phyloP scores from a whole-genome alignment of 2,329 filamentous ascomycete species.

The Rhexocercosporidium sp. region DNA sequence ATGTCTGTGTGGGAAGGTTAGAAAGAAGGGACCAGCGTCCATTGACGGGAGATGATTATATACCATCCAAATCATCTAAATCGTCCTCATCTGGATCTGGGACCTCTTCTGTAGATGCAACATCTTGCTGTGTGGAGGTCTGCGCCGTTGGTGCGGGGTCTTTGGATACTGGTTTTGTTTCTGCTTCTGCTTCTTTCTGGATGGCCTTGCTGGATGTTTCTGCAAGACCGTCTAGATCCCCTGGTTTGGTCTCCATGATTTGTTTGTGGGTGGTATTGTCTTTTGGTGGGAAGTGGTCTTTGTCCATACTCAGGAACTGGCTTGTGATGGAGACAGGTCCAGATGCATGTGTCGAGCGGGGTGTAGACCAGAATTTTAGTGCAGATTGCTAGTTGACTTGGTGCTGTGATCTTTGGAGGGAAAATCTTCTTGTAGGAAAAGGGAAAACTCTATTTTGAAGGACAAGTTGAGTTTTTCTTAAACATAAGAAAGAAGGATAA shows the following conservation, averaged over 20 bases:
- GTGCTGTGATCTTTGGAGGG: background rate
- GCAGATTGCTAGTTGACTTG: background rate
- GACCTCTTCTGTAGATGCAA: conserved; percentile 56
- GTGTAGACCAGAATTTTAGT: background rate
- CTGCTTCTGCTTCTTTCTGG: conserved; percentile 25
- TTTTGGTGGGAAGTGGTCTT: background rate
- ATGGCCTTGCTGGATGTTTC: conserved; percentile 23
- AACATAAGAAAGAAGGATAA: background rate
- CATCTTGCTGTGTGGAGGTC: conserved; percentile 14
- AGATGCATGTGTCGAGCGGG: conserved; percentile 5
- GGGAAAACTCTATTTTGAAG: background rate
- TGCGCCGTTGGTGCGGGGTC: conserved; percentile 20
- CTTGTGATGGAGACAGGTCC: conserved; percentile 6
- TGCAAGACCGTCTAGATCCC: conserved; percentile 11
- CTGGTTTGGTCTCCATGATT: conserved; percentile 24
- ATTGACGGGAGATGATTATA: background rate
- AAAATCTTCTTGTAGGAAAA: background rate
- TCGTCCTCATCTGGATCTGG: conserved; percentile 94
- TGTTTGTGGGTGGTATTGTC: background rate
- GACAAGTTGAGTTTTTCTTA: background rate
- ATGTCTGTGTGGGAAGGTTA: conserved; percentile 64
- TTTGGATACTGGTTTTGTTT: conserved; percentile 14
- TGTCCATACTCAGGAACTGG: background rate
- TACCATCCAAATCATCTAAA: conserved; percentile 88
- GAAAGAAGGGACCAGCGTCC: background rate